Evolutionary conservation across 805 yeast genomes (phyloP).

Genomic region (Saturnispora dispora): DNA sequence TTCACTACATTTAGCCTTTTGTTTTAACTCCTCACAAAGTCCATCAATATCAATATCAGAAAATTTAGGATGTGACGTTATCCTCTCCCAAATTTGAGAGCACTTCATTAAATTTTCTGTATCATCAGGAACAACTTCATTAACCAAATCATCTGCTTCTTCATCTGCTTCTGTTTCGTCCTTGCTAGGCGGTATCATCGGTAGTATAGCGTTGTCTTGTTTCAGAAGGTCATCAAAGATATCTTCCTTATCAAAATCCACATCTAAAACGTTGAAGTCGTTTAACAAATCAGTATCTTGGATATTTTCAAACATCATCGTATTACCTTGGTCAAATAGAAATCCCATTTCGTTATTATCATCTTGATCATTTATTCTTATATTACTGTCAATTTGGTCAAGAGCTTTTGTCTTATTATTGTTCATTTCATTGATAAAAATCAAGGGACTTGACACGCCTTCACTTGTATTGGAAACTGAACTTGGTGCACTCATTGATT

Average conservation of each 20-base stretch:
- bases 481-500: constrained; percentile 4
- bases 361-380: background rate
- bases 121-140: constrained; percentile 54
- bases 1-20: constrained; percentile 93
- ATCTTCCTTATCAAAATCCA: constrained; percentile 10
- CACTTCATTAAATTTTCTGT: constrained; percentile 58
- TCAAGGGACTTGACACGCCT: constrained; percentile 2
- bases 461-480: background rate
- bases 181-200: background rate
- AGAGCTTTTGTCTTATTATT: background rate
- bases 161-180: background rate
- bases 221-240: constrained; percentile 10
- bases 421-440: background rate
- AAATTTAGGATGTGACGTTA: constrained; percentile 88
- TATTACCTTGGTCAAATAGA: constrained; percentile 8
- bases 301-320: constrained; percentile 7
- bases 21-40: constrained; percentile 77
- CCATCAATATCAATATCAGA: constrained; percentile 93
- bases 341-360: constrained; percentile 12
- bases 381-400: background rate
- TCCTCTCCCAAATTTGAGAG: constrained; percentile 93
- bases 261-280: constrained; percentile 3
- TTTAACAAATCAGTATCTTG: constrained; percentile 8
- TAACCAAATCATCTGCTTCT: background rate
- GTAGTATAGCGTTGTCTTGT: background rate